Percentiles rank a stretch among this genome's conserved stretches.
phyloP scores from a whole-genome alignment of 176 grass and related monocot genomes.

The Elymus sibiricus region DNA sequence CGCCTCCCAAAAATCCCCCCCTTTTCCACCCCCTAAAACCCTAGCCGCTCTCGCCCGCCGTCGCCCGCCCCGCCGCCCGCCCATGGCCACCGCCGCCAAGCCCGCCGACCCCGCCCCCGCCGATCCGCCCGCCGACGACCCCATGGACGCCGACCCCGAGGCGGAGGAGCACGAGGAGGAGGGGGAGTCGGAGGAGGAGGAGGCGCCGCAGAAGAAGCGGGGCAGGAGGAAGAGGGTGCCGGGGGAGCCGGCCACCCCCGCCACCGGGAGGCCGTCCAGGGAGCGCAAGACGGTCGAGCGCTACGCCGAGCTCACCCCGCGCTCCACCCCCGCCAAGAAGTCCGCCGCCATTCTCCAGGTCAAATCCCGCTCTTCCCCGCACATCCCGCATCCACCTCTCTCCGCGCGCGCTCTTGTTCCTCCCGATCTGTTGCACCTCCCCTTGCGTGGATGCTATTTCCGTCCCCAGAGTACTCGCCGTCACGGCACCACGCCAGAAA shows the following conservation, averaged over 20 bases:
- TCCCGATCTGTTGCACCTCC: conserved; percentile 19
- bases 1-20: conserved; percentile 35
- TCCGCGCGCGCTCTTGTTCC: neutral
- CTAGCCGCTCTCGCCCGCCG: conserved; percentile 15
- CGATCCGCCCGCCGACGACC: conserved; percentile 44
- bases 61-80: neutral
- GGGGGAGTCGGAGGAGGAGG: neutral
- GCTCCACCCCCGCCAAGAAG: conserved; percentile 48
- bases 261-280: conserved; percentile 59
- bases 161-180: neutral
- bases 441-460: neutral
- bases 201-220: conserved; percentile 21
- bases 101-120: conserved; percentile 10
- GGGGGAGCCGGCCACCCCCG: neutral
- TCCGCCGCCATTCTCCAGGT: conserved; percentile 66
- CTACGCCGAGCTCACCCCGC: conserved; percentile 62
- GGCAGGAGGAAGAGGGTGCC: conserved; percentile 17
- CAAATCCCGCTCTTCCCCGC: neutral
- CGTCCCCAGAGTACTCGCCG: too few relatives aligned
- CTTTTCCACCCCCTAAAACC: conserved; percentile 35
- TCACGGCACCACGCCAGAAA: neutral
- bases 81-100: conserved; percentile 49
- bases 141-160: conserved; percentile 15
- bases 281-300: conserved; percentile 92
- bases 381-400: fast-evolving